A percentile compares a stretch with the other conserved stretches of the same genome.
phyloP scores from a whole-genome alignment of 805 yeast genomes.

The Ogataea allantospora region DNA sequence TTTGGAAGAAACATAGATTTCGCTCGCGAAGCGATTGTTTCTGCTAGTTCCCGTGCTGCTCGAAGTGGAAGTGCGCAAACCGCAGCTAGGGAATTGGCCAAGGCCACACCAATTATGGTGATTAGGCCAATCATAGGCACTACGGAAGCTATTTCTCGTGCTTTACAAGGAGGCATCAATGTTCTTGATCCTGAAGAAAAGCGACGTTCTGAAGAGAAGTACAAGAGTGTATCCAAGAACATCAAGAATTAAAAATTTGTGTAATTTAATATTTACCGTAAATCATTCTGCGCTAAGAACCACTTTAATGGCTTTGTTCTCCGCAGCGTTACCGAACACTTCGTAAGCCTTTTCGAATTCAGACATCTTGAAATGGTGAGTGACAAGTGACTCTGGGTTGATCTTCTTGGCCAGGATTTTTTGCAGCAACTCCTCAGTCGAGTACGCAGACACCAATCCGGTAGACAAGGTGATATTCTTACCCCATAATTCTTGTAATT shows the following conservation, averaged over 20 bases:
- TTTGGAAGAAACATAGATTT: slow-evolving; percentile 63
- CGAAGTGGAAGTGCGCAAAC: slow-evolving; percentile 65
- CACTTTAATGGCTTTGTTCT: slow-evolving; percentile 55
- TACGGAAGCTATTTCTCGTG: slow-evolving; percentile 81
- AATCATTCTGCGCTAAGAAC: slow-evolving; percentile 21
- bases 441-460: slow-evolving; percentile 49
- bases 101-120: slow-evolving; percentile 76
- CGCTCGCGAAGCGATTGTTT: slow-evolving; percentile 61
- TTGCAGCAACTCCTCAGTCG: slow-evolving; percentile 39
- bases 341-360: slow-evolving; percentile 63
- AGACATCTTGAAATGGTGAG: slow-evolving; percentile 54
- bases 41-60: slow-evolving; percentile 59
- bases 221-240: slow-evolving; percentile 35
- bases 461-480: slow-evolving; percentile 44
- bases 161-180: slow-evolving; percentile 81
- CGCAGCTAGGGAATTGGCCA: slow-evolving; percentile 65
- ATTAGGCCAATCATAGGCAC: slow-evolving; percentile 89
- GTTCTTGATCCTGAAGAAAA: slow-evolving; percentile 68
- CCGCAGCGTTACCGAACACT: slow-evolving; percentile 50
- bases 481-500: slow-evolving; percentile 45
- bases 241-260: background rate
- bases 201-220: slow-evolving; percentile 62
- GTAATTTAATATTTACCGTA: background rate
- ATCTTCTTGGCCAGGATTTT: slow-evolving; percentile 37
- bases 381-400: slow-evolving; percentile 52